Percentiles rank a stretch among this genome's conserved stretches.
These are phyloP conservation scores for Penicillium paneum DNA, from an alignment of 2,329 filamentous ascomycete species.

Conservation along the genomic window DNA sequence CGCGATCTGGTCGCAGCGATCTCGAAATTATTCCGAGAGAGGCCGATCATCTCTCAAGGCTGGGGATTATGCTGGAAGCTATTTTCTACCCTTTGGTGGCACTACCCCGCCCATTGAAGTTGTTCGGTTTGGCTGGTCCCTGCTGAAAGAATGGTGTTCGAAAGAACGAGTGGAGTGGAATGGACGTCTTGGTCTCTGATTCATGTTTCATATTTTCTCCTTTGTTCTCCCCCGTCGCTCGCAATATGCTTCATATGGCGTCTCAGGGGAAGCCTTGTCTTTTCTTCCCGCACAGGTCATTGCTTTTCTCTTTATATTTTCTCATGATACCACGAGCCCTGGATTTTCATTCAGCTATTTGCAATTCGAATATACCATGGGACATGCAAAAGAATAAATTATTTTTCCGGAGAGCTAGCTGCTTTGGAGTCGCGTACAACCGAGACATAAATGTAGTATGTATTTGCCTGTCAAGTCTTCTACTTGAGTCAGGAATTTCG, in stretches of 20 bases:
- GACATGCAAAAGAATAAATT: conserved; percentile 5
- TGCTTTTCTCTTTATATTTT: conserved; percentile 14
- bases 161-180: conserved; percentile 47
- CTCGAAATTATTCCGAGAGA: conserved; percentile 37
- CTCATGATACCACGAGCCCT: conserved; percentile 35
- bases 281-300: conserved; percentile 1
- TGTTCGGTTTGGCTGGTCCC: conserved; percentile 43
- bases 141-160: conserved; percentile 47
- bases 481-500: not conserved
- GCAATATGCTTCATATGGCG: conserved; percentile 6
- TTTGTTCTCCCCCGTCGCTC: not conserved
- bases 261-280: not conserved
- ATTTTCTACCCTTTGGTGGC: conserved; percentile 45
- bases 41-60: conserved; percentile 34
- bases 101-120: conserved; percentile 45
- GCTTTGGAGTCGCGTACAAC: not conserved
- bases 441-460: not conserved
- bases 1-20: conserved; percentile 43
- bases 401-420: not conserved
- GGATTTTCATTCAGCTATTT: conserved; percentile 22
- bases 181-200: conserved; percentile 40
- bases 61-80: conserved; percentile 37
- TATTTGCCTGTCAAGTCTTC: not conserved
- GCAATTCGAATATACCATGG: conserved; percentile 19
- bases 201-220: not conserved